Percentiles rank a stretch among this genome's conserved stretches.
These are phyloP conservation scores for Dactylorhiza incarnata DNA, from an alignment of 106 monocot species.

Conservation along the genomic window DNA sequence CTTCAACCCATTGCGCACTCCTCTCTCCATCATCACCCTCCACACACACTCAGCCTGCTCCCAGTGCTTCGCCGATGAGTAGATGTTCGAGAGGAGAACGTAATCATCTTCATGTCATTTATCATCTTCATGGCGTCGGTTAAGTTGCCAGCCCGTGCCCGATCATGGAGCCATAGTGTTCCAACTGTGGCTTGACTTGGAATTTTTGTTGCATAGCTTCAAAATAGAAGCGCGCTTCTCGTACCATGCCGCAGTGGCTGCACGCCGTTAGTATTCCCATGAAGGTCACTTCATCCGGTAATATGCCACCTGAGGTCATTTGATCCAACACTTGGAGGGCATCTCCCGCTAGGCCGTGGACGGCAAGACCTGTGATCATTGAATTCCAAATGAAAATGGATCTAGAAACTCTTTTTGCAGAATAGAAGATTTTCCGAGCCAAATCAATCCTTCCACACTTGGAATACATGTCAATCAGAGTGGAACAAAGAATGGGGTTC, in stretches of 20 bases:
- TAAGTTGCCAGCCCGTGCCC: constrained; percentile 42
- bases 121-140: constrained; percentile 29
- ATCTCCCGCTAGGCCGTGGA: constrained; percentile 25
- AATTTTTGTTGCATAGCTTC: constrained; percentile 19
- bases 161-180: constrained; percentile 39
- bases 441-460: constrained; percentile 43
- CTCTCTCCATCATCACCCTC: constrained; percentile 9
- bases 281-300: constrained; percentile 38
- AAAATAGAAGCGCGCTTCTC: constrained; percentile 28
- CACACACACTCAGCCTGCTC: constrained; percentile 7
- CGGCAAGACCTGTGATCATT: constrained; percentile 43
- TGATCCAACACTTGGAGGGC: constrained; percentile 17
- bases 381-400: constrained; percentile 41
- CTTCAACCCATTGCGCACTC: constrained; percentile 16
- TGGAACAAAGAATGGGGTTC: constrained; percentile 32
- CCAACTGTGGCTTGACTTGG: constrained; percentile 23
- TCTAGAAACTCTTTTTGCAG: neutral
- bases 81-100: constrained; percentile 17
- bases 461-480: constrained; percentile 55
- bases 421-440: constrained; percentile 20
- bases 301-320: constrained; percentile 24
- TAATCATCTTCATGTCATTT: constrained; percentile 39
- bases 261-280: constrained; percentile 37
- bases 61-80: constrained; percentile 10
- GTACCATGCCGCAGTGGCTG: constrained; percentile 37